Base-by-base conservation (phyloP, 768 basidiomycete genomes). In the Boletus edulis region DNA sequence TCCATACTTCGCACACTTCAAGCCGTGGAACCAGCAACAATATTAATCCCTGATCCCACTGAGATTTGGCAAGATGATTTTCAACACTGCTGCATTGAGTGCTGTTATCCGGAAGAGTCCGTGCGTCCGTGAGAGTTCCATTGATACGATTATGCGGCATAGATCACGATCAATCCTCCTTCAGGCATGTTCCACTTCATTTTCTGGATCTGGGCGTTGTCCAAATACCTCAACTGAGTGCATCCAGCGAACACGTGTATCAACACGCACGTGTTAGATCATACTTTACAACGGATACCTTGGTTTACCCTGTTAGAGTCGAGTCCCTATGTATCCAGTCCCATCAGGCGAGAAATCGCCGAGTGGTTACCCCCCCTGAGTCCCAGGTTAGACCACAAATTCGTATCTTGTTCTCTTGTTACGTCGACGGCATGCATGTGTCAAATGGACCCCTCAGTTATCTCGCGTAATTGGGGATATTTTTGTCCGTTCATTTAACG, bases 381-480 rank as follows among this genome's bases (percentile, higher is more conserved):
- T 57, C 47, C 62, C 53, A 40, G 45, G 56, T 59, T 47, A 46
- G 55, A 31, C 46, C 49, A 53, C 39, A 24, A 32, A 57, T 35
- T 43, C 39, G 42, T 45, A 15, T 49, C 51, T 42, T 49, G 54
- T 46, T 41, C 34, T 48, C 51, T 20, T 57, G 50, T 68, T 71
- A 71, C 69, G 67, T 68, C 62, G 67, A 54, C 64, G 35, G 42
- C 59, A 45, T 20, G 54, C 68, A 55, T 64, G 56, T 14, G 47
- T 60, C 35, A 49, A 49, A 22, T 37, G 34, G 38, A 35, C 14
- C 47, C 52, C 45, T 51, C 51, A 59, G 52, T 51, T 47, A 39
- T 58, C 48, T 59, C 49, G 55, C 67, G 56, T 67, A 65, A 65
- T 55, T 49, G 37, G 49, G 48, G 52, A 54, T 43, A 22, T 51